Evolutionary conservation across 2,329 filamentous ascomycete species (phyloP), one percentile per base, ranked within the genome.

Genomic region (Scytalidium sp.): DNA sequence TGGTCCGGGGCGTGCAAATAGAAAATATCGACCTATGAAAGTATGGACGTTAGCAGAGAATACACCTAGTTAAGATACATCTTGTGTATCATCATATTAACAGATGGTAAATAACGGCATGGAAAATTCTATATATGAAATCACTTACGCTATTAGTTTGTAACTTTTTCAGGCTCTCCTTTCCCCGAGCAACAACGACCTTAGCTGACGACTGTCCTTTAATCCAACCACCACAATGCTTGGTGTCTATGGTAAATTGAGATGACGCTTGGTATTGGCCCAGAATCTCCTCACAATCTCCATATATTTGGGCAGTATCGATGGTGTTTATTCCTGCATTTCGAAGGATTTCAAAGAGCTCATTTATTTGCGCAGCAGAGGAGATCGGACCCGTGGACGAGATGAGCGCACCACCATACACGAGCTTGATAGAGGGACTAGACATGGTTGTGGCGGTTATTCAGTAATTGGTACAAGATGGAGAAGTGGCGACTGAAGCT

Each of bases 1-100:
- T 83, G 78, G 61, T 82, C 78, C 3, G 86, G 76, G 3, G 84
- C 84, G 65, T 90, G 87, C n/a, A 90, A 75, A 64, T 90, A 90
- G 64, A 85, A 84, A 53, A 89, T 87, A 66, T 94, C 90, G 11
- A 93, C 80, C 57, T 59, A 22, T n/a, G n/a, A n/a, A n/a, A n/a
- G n/a, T n/a, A n/a, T n/a, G n/a, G n/a, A n/a, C n/a, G n/a, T n/a
- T n/a, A n/a, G n/a, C n/a, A n/a, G n/a, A n/a, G n/a, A n/a, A n/a
- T n/a, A n/a, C n/a, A n/a, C n/a, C n/a, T n/a, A n/a, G n/a, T n/a
- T n/a, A n/a, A n/a, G n/a, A n/a, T n/a, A n/a, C n/a, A n/a, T n/a
- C n/a, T n/a, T n/a, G n/a, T n/a, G n/a, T n/a, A n/a, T n/a, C n/a
- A n/a, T n/a, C n/a, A n/a, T n/a, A n/a, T n/a, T n/a, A n/a, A n/a